A percentile compares a stretch with the other conserved stretches of the same genome.
phyloP scores from a whole-genome alignment of 2,329 filamentous ascomycete species.

The Xylaria sp. region DNA sequence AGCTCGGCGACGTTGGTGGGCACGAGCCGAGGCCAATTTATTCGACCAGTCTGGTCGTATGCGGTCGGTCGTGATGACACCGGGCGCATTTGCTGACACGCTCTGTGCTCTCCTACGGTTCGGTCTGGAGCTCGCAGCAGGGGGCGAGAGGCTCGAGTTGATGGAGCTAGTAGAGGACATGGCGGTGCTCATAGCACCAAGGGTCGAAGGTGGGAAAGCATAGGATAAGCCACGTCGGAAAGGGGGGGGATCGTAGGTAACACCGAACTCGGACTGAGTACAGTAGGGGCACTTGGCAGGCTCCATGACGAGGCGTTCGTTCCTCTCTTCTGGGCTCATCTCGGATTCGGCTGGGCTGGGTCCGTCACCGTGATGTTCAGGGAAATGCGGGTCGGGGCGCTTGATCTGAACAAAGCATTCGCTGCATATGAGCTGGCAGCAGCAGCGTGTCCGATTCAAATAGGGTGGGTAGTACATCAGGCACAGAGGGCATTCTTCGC shows the following conservation, averaged over 20 bases:
- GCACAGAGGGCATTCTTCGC: conserved; percentile 91
- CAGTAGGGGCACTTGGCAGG: conserved; percentile 94
- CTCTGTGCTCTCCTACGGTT: conserved; percentile 59
- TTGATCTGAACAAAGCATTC: conserved; percentile 99
- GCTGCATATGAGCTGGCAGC: conserved; percentile 94
- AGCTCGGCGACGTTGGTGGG: conserved; percentile 83
- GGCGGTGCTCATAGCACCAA: conserved; percentile 65
- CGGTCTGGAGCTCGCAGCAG: conserved; percentile 42
- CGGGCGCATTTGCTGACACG: conserved; percentile 80
- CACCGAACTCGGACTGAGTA: conserved; percentile 90
- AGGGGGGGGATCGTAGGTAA: conserved; percentile 89
- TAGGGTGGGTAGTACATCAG: conserved; percentile 95
- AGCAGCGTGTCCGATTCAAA: conserved; percentile 92
- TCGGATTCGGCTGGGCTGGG: conserved; percentile 40
- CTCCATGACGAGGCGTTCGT: conserved; percentile 81
- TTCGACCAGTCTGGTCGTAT: conserved; percentile 94
- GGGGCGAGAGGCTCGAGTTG: conserved; percentile 60
- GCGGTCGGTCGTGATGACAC: conserved; percentile 89
- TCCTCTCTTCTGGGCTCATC: conserved; percentile 55
- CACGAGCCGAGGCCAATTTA: conserved; percentile 83
- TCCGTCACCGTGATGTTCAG: conserved; percentile 64
- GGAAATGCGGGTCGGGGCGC: conserved; percentile 76
- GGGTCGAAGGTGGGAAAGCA: conserved; percentile 54
- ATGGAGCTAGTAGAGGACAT: conserved; percentile 89
- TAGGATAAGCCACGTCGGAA: conserved; percentile 86